Evolutionary conservation across 345 rosid genomes (phyloP).

Genomic region (Populus euphratica): DNA sequence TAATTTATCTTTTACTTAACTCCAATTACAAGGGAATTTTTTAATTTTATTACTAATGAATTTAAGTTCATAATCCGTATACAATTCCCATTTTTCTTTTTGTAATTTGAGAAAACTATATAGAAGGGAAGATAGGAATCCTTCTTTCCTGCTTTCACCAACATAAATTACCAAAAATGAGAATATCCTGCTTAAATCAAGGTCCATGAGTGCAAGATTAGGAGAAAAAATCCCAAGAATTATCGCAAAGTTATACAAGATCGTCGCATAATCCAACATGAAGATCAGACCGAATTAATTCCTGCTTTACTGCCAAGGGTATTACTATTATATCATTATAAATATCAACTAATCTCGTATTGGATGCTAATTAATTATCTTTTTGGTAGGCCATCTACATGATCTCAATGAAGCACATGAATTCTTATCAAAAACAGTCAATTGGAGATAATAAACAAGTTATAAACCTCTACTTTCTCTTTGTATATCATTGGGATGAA

Average conservation of each 20-base stretch:
- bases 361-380: not conserved
- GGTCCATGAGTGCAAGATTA: no score
- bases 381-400: slow-evolving; percentile 7
- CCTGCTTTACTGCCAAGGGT: not conserved
- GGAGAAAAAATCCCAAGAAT: not conserved
- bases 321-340: no score
- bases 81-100: no score
- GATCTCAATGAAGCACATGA: slow-evolving; percentile 9
- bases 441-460: not conserved
- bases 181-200: no score
- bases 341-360: not conserved
- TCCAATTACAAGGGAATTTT: no score
- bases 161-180: no score
- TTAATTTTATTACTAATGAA: no score
- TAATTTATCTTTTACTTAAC: no score
- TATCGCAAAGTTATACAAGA: no score
- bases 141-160: not conserved
- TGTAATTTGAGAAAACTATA: no score
- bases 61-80: no score
- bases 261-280: not conserved
- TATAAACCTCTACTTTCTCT: not conserved
- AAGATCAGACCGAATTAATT: not conserved
- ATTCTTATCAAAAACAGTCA: slow-evolving; percentile 6
- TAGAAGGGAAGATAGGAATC: no score
- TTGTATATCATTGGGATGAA: not conserved